Evolutionary conservation across 805 yeast genomes (phyloP).

Genomic region (Kodamaea neixiangensis): DNA sequence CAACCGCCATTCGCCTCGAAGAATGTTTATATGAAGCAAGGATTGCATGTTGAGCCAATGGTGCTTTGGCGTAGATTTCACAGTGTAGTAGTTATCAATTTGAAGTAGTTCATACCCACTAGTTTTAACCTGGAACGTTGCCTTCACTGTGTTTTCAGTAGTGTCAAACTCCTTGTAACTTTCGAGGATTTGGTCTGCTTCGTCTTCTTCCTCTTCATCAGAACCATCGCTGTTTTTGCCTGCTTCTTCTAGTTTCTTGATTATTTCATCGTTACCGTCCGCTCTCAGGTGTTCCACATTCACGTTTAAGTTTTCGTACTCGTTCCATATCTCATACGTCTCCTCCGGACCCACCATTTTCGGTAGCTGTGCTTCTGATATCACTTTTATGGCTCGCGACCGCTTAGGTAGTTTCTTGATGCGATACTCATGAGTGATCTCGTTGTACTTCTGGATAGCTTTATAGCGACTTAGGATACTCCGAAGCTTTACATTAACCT

Average conservation of each 20-base stretch:
- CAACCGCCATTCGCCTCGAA: conserved; percentile 52
- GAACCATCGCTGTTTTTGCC: not conserved
- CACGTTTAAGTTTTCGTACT: conserved; percentile 17
- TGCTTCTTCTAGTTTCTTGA: not conserved
- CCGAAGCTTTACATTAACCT: not conserved
- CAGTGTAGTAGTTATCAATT: conserved; percentile 9
- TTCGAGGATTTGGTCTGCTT: not conserved
- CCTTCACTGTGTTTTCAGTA: conserved; percentile 20
- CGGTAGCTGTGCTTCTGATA: conserved; percentile 29
- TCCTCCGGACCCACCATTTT: conserved; percentile 30
- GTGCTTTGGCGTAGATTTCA: conserved; percentile 17
- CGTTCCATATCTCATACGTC: conserved; percentile 36
- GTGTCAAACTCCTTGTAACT: conserved; percentile 20
- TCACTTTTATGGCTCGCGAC: conserved; percentile 18
- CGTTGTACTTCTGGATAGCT: conserved; percentile 19
- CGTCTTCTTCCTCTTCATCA: conserved; percentile 9
- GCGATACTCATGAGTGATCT: conserved; percentile 13
- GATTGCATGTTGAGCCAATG: conserved; percentile 39
- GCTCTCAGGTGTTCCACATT: not conserved
- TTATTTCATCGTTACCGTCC: not conserved
- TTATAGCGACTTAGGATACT: conserved; percentile 17
- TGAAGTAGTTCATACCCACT: conserved; percentile 23
- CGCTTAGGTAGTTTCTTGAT: conserved; percentile 12
- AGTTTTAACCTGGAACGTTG: conserved; percentile 21
- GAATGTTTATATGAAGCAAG: conserved; percentile 51